A percentile compares a stretch with the other conserved stretches of the same genome.
Evolutionary conservation across 192 early-diverging fungal genomes (phyloP).

Genomic region (Chytriomyces confervae): DNA sequence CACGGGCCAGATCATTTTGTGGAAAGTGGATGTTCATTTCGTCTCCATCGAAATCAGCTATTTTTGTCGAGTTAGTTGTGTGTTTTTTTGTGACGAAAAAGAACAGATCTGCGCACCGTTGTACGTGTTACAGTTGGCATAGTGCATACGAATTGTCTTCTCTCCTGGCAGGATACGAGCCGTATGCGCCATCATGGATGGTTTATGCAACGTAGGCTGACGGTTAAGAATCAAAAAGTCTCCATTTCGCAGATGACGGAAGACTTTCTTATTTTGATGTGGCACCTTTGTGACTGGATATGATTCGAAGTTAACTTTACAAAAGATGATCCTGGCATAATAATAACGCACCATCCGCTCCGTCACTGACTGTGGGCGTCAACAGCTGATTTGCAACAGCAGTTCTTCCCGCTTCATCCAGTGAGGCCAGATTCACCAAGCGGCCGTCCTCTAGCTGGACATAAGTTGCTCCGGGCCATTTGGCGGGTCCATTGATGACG

Average conservation of each 20-base stretch:
- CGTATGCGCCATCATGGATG: constrained; percentile 98
- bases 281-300: constrained; percentile 42
- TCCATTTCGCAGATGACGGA: constrained; percentile 94
- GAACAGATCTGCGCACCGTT: constrained; percentile 26
- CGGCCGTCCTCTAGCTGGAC: constrained; percentile 97
- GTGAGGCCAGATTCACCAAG: constrained; percentile 75
- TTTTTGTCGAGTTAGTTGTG: constrained; percentile 78
- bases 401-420: constrained; percentile 87
- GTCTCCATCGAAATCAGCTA: constrained; percentile 99
- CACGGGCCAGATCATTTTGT: constrained; percentile 94
- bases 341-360: constrained; percentile 31
- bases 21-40: constrained; percentile 99
- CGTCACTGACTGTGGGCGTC: constrained; percentile 40
- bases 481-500: constrained; percentile 93
- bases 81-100: neutral
- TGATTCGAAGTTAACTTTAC: constrained; percentile 17
- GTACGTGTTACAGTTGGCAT: constrained; percentile 77
- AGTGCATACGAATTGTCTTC: constrained; percentile 99
- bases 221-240: constrained; percentile 98
- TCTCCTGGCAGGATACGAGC: constrained; percentile 94
- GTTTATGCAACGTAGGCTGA: constrained; percentile 99
- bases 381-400: constrained; percentile 93
- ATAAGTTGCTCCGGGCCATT: constrained; percentile 95
- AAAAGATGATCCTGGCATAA: constrained; percentile 35
- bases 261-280: constrained; percentile 94